Evolutionary conservation across 805 yeast species (phyloP), one percentile per base, ranked within the genome.

Genomic region (Nakazawaea populi): DNA sequence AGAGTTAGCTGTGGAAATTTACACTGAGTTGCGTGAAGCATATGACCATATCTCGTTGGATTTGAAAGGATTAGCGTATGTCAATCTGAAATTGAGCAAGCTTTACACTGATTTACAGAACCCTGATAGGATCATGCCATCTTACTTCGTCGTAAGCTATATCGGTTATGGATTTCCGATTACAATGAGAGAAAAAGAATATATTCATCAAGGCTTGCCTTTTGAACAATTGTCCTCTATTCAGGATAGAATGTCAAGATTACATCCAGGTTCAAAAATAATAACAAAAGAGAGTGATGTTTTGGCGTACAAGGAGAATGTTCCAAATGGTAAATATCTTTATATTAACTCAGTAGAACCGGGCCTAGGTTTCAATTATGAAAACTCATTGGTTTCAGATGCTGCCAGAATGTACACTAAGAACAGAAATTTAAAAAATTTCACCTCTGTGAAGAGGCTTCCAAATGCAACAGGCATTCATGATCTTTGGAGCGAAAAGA

Each of bases 401-500:
- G 86, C 87, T 58, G 86, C 86, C 11, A 73, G 86, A 64, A 80
- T 83, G 55, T 88, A 86, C 65, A 83, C 87, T 58, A 83, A 87
- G 57, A 84, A 88, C 66, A 83, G 83, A 67, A 80, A 87, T 59
- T 68, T 89, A 67, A 78, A 80, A 57, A 77, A 78, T 53, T 89
- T 89, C 68, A 77, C 87, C 4, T 79, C 82, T 38, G 75, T 85
- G 46, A 77, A 86, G 64, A 80, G 86, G 58, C 67, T 89, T 48
- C 89, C 92, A 1, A 91, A 92, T 4, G 77, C 87, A 1, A 77
- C 82, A 0, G 76, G 85, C 9, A 83, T 87, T 7, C 75, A 80
- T 49, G 89, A 89, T 59, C 70, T 89, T 58, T 89, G 96, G 96
- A 89, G 91, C 18, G 96, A 89, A 61, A 96, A 89, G 67, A 79